A percentile compares a stretch with the other conserved stretches of the same genome.
Evolutionary conservation across 2,329 filamentous ascomycete species (phyloP).

Genomic region (Claviceps sp.): DNA sequence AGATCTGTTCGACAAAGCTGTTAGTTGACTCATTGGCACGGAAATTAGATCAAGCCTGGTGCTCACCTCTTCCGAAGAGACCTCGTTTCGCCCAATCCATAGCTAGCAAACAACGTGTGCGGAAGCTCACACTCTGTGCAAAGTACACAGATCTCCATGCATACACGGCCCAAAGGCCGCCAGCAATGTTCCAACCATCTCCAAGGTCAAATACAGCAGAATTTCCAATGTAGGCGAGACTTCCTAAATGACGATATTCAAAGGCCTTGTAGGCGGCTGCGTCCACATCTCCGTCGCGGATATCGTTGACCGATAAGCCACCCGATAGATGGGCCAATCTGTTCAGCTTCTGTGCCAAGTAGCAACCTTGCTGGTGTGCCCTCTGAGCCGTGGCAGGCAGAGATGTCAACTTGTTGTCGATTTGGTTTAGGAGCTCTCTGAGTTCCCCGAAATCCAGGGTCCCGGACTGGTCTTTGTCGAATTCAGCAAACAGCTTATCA

Average conservation of each 20-base stretch:
- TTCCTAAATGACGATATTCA: constrained; percentile 84
- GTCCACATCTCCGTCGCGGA: constrained; percentile 81
- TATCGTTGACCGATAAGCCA: constrained; percentile 64
- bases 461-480: constrained; percentile 85
- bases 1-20: constrained; percentile 24
- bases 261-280: constrained; percentile 89
- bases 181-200: constrained; percentile 62
- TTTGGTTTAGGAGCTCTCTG: constrained; percentile 74
- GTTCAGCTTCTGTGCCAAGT: constrained; percentile 88
- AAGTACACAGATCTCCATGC: constrained; percentile 96
- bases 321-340: constrained; percentile 68
- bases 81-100: constrained; percentile 99
- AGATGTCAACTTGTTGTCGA: constrained; percentile 88
- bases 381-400: constrained; percentile 91
- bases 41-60: background rate
- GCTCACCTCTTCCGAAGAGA: constrained; percentile 84
- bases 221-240: constrained; percentile 89
- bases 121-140: constrained; percentile 86
- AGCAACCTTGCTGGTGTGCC: constrained; percentile 88
- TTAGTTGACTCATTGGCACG: background rate
- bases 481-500: constrained; percentile 80
- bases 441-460: constrained; percentile 92
- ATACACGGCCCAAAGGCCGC: constrained; percentile 86
- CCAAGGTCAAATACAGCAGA: constrained; percentile 87
- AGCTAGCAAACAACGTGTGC: constrained; percentile 75